phyloP scores from a whole-genome alignment of 1,284 basidiomycete species.

The Exobasidium cylindrosporum region DNA sequence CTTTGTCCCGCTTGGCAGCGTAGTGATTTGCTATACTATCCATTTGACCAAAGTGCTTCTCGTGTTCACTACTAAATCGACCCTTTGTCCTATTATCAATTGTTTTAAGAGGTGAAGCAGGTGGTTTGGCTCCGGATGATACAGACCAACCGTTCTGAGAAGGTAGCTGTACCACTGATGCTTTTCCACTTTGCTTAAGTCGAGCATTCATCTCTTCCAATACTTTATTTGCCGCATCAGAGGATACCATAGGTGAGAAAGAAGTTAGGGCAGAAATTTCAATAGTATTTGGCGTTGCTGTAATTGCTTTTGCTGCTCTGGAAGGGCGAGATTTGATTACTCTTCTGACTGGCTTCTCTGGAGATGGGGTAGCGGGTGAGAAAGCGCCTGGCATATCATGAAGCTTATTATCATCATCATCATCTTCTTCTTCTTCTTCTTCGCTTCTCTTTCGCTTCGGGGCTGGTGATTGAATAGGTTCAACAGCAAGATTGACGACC shows the following conservation, averaged over 20 bases:
- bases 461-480: neutral
- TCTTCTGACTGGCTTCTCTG: conserved; percentile 22
- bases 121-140: neutral
- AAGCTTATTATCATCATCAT: neutral
- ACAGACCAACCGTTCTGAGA: neutral
- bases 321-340: conserved; percentile 33
- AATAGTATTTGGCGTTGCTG: conserved; percentile 4
- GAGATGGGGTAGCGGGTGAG: neutral
- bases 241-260: conserved; percentile 16
- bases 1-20: conserved; percentile 21
- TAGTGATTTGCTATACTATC: conserved; percentile 41
- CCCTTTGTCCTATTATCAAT: conserved; percentile 4
- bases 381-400: neutral
- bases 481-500: neutral
- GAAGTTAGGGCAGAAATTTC: conserved; percentile 8
- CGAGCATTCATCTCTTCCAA: conserved; percentile 41
- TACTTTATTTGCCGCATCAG: conserved; percentile 30
- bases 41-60: conserved; percentile 36
- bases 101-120: conserved; percentile 3
- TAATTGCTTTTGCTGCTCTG: conserved; percentile 7
- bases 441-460: neutral
- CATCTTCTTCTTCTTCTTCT: neutral
- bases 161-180: conserved; percentile 12
- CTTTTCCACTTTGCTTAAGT: conserved; percentile 25
- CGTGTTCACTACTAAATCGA: conserved; percentile 33